Evolutionary conservation across 2,329 filamentous ascomycete species (phyloP).

Genomic region (Cladosporium colombiae): DNA sequence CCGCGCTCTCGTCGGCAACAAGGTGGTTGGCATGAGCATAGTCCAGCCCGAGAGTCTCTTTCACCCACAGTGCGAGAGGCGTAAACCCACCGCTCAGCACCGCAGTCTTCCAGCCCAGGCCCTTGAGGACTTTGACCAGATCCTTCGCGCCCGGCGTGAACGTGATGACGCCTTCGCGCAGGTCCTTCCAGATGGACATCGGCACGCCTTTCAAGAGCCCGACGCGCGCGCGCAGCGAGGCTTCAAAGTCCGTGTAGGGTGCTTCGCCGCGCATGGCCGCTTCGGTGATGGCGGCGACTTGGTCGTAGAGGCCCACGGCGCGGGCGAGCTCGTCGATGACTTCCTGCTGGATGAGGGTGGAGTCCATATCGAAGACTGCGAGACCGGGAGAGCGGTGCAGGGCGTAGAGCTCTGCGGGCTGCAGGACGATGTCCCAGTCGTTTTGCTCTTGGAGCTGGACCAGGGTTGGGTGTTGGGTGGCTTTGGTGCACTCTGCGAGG

Average conservation of each 20-base stretch:
- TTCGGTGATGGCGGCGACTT: slow-evolving; percentile 85
- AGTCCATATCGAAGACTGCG: slow-evolving; percentile 98
- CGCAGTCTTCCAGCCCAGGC: slow-evolving; percentile 80
- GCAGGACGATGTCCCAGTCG: slow-evolving; percentile 22
- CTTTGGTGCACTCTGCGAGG: slow-evolving; percentile 20
- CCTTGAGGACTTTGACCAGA: slow-evolving; percentile 72
- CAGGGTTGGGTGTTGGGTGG: slow-evolving; percentile 18
- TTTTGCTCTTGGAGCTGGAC: slow-evolving; percentile 17
- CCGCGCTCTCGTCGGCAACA: slow-evolving; percentile 56
- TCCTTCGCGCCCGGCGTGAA: slow-evolving; percentile 79
- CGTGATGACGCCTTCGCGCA: slow-evolving; percentile 69
- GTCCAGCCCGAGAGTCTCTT: slow-evolving; percentile 76
- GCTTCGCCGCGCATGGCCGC: slow-evolving; percentile 91
- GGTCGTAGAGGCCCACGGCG: slow-evolving; percentile 65
- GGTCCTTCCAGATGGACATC: slow-evolving; percentile 66
- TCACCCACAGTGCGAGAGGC: slow-evolving; percentile 85
- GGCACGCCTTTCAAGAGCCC: slow-evolving; percentile 78
- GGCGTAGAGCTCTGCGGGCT: slow-evolving; percentile 16
- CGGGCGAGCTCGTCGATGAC: slow-evolving; percentile 94
- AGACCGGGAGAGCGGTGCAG: slow-evolving; percentile 55
- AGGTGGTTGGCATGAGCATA: slow-evolving; percentile 88
- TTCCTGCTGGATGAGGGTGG: slow-evolving; percentile 93
- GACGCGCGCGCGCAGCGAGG: slow-evolving; percentile 78
- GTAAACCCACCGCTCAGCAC: slow-evolving; percentile 92
- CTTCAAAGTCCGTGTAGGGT: slow-evolving; percentile 73